Evolutionary conservation across 495 filamentous ascomycete species (phyloP).

Genomic region (Annulohypoxylon stygium): DNA sequence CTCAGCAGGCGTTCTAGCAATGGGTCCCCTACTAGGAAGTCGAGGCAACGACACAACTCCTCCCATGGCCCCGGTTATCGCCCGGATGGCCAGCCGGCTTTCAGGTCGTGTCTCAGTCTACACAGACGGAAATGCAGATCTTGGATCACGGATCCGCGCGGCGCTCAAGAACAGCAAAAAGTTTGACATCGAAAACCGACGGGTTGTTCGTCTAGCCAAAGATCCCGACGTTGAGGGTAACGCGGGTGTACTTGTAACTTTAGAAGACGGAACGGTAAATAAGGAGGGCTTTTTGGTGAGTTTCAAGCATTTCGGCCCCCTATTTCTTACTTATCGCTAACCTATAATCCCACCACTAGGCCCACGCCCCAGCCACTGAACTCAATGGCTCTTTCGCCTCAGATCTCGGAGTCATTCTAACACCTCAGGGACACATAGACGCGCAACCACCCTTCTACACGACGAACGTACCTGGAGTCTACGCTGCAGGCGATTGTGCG

Average conservation of each 20-base stretch:
- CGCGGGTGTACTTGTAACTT: conserved; percentile 40
- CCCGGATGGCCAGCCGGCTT: conserved; percentile 43
- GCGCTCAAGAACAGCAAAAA: conserved; percentile 29
- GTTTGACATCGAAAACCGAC: conserved; percentile 44
- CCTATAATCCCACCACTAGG: conserved; percentile 25
- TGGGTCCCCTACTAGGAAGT: conserved; percentile 29
- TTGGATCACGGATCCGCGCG: conserved; percentile 32
- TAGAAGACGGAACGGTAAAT: conserved; percentile 44
- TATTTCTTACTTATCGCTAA: not conserved
- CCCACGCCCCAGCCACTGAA: conserved; percentile 41
- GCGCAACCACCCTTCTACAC: conserved; percentile 44
- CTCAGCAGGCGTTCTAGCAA: conserved; percentile 49
- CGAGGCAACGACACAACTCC: not conserved
- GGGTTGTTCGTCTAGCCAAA: conserved; percentile 35
- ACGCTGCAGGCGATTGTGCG: conserved; percentile 49
- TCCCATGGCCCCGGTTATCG: conserved; percentile 36
- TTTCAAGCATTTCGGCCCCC: not conserved
- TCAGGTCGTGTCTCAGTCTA: conserved; percentile 43
- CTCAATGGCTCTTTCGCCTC: conserved; percentile 42
- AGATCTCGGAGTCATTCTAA: conserved; percentile 37
- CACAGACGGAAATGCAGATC: conserved; percentile 41
- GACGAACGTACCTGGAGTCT: conserved; percentile 42
- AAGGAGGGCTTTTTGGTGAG: conserved; percentile 46
- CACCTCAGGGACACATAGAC: conserved; percentile 45
- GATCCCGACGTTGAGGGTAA: conserved; percentile 37